phyloP scores from a whole-genome alignment of 2,329 filamentous ascomycete species.

The Mycosphaerella arachidis region DNA sequence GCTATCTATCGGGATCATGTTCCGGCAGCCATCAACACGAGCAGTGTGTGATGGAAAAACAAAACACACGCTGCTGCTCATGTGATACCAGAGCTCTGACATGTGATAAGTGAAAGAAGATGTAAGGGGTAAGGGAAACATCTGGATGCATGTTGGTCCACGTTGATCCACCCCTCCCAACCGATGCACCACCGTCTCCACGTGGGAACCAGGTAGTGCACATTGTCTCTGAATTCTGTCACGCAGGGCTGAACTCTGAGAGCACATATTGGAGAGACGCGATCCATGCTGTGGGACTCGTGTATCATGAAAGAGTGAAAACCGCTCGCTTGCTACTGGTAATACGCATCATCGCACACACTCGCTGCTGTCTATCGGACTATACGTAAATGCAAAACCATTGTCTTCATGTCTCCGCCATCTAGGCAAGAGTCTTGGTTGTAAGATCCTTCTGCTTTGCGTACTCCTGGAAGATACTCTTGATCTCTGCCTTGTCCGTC shows the following conservation, averaged over 20 bases:
- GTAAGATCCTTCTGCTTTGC: background rate
- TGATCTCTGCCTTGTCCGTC: conserved; percentile 79
- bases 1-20: background rate
- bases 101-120: background rate
- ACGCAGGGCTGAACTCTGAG: background rate
- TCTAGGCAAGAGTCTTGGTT: background rate
- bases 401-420: background rate
- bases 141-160: background rate
- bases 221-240: background rate
- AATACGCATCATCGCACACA: background rate
- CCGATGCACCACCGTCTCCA: background rate
- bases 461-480: conserved; percentile 67
- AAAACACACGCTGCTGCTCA: background rate
- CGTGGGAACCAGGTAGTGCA: background rate
- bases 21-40: background rate
- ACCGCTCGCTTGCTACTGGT: background rate
- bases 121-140: background rate
- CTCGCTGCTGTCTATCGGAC: background rate
- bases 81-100: background rate
- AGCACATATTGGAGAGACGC: background rate
- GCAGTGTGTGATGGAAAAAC: background rate
- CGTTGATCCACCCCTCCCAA: background rate
- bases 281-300: background rate
- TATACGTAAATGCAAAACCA: background rate
- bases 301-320: background rate